Conservation (phyloP, 495 filamentous ascomycete species). For the Oidiodendron maius region DNA sequence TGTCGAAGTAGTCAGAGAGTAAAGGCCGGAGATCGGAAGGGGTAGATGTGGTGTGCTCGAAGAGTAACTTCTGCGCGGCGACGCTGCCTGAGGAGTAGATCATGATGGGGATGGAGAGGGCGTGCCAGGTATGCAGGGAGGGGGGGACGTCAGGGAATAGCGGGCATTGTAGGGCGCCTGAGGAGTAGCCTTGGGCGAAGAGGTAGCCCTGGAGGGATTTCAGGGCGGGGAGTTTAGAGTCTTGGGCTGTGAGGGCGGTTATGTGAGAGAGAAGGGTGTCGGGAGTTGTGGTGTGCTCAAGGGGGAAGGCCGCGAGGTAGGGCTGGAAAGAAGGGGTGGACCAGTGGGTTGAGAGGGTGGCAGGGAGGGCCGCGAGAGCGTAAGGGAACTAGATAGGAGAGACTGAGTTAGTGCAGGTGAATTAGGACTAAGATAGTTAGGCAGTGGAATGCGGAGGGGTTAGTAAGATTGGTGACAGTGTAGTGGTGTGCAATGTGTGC, state of each 20-base stretch:
- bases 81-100: conserved; percentile 72
- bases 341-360: conserved; percentile 54
- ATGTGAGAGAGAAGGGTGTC: conserved; percentile 50
- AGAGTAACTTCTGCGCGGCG: conserved; percentile 65
- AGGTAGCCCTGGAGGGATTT: conserved; percentile 71
- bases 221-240: conserved; percentile 62
- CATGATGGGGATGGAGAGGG: conserved; percentile 40
- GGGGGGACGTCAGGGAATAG: conserved; percentile 63
- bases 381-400: conserved; percentile 57
- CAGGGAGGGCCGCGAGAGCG: conserved; percentile 53
- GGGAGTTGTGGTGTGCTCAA: conserved; percentile 42
- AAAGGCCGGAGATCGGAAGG: conserved; percentile 46
- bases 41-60: conserved; percentile 52
- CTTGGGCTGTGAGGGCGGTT: conserved; percentile 54
- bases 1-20: conserved; percentile 62
- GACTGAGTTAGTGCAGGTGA: conserved; percentile 2
- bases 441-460: too few species aligned
- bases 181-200: conserved; percentile 59
- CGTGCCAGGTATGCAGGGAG: conserved; percentile 45
- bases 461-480: too few species aligned
- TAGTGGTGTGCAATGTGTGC: too few species aligned
- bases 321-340: conserved; percentile 45
- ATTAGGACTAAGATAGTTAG: not conserved
- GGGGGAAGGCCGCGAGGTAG: conserved; percentile 58
- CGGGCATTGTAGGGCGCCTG: conserved; percentile 54